These are phyloP conservation scores for Plantago lanceolata DNA, from an alignment of 305 asterid species.

Conservation along the genomic window DNA sequence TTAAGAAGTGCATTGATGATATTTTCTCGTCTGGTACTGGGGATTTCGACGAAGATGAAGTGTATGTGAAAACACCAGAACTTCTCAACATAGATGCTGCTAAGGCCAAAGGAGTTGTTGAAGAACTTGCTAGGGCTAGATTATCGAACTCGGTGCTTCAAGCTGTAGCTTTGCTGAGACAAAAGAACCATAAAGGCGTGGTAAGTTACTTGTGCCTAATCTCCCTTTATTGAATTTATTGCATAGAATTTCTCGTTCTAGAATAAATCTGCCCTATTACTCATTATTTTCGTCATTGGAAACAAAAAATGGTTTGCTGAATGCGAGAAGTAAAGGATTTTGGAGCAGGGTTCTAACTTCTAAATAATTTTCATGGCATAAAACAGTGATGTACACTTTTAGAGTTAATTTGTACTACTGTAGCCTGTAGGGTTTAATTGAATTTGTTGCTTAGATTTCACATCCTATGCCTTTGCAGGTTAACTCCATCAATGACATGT, in stretches of 20 bases:
- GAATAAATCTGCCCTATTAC: neutral
- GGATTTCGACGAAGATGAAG: constrained; percentile 84
- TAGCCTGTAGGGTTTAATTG: neutral
- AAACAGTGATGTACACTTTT: neutral
- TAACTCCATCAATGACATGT: constrained; percentile 71
- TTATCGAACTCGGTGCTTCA: constrained; percentile 79
- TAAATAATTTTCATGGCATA: neutral
- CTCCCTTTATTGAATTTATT: neutral
- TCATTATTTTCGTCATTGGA: neutral
- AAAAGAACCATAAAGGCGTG: constrained; percentile 70
- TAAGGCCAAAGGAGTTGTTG: constrained; percentile 68
- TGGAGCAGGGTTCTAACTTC: neutral
- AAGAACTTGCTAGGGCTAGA: constrained; percentile 62
- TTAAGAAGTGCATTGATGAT: constrained; percentile 61
- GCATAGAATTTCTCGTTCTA: neutral
- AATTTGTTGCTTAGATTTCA: neutral
- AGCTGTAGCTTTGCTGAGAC: constrained; percentile 81
- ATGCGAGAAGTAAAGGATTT: too few species aligned
- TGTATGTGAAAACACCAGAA: constrained; percentile 66
- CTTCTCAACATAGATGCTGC: constrained; percentile 63
- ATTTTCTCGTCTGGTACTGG: constrained; percentile 96
- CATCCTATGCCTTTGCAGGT: constrained; percentile 43
- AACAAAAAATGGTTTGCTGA: neutral
- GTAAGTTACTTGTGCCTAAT: constrained; percentile 28
- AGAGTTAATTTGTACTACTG: too few species aligned